Evolutionary conservation across 495 filamentous ascomycete species (phyloP).

Genomic region (Aspergillus sparsus): DNA sequence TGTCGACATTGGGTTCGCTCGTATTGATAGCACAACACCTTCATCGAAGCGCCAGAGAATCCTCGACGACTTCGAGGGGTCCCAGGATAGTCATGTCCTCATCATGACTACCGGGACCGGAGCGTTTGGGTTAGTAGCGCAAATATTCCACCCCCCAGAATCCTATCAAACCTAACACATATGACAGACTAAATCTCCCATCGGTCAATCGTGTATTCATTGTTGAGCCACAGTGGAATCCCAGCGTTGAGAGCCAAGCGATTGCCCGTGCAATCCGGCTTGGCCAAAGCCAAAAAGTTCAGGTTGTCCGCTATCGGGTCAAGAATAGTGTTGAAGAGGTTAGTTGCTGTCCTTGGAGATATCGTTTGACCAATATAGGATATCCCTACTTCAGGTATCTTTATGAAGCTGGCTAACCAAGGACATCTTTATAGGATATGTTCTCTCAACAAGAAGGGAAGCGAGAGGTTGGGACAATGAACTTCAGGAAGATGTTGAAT

Average conservation of each 20-base stretch:
- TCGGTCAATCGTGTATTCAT: slow-evolving; percentile 49
- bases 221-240: slow-evolving; percentile 59
- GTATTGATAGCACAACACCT: slow-evolving; percentile 41
- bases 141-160: background rate
- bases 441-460: slow-evolving; percentile 21
- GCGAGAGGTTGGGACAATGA: no score
- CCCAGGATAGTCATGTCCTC: slow-evolving; percentile 32
- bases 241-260: slow-evolving; percentile 54
- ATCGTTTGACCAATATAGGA: background rate
- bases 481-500: no score
- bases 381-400: background rate
- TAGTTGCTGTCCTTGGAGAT: background rate
- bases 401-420: background rate
- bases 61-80: slow-evolving; percentile 34
- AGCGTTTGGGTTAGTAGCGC: slow-evolving; percentile 45
- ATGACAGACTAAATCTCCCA: slow-evolving; percentile 48
- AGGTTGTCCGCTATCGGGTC: slow-evolving; percentile 46
- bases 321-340: slow-evolving; percentile 48
- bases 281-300: slow-evolving; percentile 47
- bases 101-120: slow-evolving; percentile 58
- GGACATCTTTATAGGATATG: slow-evolving; percentile 15
- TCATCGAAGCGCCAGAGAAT: slow-evolving; percentile 29
- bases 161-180: background rate
- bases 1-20: slow-evolving; percentile 31
- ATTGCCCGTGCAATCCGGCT: slow-evolving; percentile 36